phyloP scores from a whole-genome alignment of 2,329 filamentous ascomycete species.

The Stagonosporopsis tanaceti region DNA sequence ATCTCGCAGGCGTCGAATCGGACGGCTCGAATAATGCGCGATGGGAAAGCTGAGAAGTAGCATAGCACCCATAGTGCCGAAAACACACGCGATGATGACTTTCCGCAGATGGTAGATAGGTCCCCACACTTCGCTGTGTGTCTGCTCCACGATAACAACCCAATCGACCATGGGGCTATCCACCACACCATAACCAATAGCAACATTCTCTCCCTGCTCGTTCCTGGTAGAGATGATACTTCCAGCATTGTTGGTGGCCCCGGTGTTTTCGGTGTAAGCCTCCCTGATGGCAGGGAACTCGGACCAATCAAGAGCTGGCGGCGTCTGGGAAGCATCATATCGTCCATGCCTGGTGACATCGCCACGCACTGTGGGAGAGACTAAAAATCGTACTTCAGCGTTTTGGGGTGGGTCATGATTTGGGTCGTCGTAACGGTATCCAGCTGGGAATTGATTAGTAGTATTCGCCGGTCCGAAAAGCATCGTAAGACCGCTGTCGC shows the following conservation, averaged over 20 bases:
- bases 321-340: slow-evolving; percentile 34
- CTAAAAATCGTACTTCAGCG: slow-evolving; percentile 41
- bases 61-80: slow-evolving; percentile 79
- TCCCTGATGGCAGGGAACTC: slow-evolving; percentile 69
- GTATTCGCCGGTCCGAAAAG: slow-evolving; percentile 72
- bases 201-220: slow-evolving; percentile 73
- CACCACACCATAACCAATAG: slow-evolving; percentile 80
- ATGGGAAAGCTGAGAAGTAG: slow-evolving; percentile 77
- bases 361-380: slow-evolving; percentile 42
- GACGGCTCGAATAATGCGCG: slow-evolving; percentile 81
- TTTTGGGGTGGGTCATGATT: slow-evolving; percentile 32
- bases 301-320: slow-evolving; percentile 63
- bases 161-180: slow-evolving; percentile 76
- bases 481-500: slow-evolving; percentile 72
- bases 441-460: slow-evolving; percentile 64
- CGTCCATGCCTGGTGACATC: slow-evolving; percentile 36
- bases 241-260: slow-evolving; percentile 71
- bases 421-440: slow-evolving; percentile 41
- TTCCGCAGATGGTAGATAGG: slow-evolving; percentile 79
- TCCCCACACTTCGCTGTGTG: slow-evolving; percentile 74
- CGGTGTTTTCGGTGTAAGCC: slow-evolving; percentile 62
- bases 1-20: slow-evolving; percentile 77
- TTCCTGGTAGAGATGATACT: slow-evolving; percentile 74
- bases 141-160: slow-evolving; percentile 82
- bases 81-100: slow-evolving; percentile 84